Conservation (phyloP, 306 rosid genomes). For the Lablab purpureus region DNA sequence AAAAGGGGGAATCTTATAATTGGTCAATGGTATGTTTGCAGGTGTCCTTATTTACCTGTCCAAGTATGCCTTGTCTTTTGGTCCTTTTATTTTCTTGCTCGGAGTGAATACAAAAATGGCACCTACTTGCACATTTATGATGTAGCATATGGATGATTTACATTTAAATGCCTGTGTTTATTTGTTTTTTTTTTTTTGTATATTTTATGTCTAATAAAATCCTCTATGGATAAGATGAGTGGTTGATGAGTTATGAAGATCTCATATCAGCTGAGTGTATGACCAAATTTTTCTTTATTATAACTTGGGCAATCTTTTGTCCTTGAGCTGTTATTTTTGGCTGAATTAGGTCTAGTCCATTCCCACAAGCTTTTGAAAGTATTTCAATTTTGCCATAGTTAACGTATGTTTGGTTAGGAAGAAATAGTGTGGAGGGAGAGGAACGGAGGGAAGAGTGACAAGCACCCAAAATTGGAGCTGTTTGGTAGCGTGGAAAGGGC, state of each 20-base stretch:
- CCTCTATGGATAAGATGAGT: constrained; percentile 1
- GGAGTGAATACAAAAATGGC: constrained; percentile 2
- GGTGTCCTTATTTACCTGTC: background rate
- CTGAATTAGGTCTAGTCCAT: background rate
- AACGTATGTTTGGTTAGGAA: background rate
- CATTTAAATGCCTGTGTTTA: background rate
- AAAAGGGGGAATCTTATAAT: background rate
- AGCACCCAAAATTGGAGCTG: background rate
- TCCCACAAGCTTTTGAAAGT: background rate
- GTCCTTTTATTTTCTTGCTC: background rate
- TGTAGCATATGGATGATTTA: background rate
- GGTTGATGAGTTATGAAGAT: constrained; percentile 1
- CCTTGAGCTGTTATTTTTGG: background rate
- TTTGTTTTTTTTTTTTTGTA: background rate
- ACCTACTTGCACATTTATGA: constrained; percentile 16
- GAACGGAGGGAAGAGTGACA: background rate
- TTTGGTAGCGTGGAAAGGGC: no score
- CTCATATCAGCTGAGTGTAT: background rate
- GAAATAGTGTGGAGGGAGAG: background rate
- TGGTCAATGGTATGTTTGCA: background rate
- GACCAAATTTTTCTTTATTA: constrained; percentile 1
- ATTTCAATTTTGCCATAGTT: background rate
- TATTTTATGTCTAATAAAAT: background rate
- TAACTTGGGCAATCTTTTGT: background rate
- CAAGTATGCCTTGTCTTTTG: constrained; percentile 12